Percentiles rank a stretch among this genome's conserved stretches.
These are phyloP conservation scores for Phylloporus scabripes DNA, from an alignment of 768 basidiomycete genomes.

Conservation along the genomic window DNA sequence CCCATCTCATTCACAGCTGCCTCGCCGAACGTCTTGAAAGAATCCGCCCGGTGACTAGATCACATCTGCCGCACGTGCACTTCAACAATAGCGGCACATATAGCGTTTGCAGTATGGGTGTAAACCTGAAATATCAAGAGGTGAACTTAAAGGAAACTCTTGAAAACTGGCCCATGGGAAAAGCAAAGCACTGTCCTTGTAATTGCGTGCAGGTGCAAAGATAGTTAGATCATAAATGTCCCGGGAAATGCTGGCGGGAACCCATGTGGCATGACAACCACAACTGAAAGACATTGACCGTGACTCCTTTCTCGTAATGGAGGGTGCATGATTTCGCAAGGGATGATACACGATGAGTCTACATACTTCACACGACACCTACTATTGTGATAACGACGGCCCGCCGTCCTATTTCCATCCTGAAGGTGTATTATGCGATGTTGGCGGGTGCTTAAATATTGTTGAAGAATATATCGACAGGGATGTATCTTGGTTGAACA, in stretches of 20 bases:
- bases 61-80: conserved; percentile 27
- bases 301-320: conserved; percentile 70
- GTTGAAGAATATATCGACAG: conserved; percentile 69
- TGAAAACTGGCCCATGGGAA: no score
- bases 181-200: not conserved
- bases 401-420: conserved; percentile 73
- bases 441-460: conserved; percentile 84
- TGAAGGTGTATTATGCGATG: conserved; percentile 55
- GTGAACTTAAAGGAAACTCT: no score
- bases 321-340: conserved; percentile 41
- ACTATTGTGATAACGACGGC: conserved; percentile 47
- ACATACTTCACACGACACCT: conserved; percentile 53
- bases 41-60: not conserved
- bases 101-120: conserved; percentile 48
- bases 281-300: conserved; percentile 58
- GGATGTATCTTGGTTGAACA: conserved; percentile 70
- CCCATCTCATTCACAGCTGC: not conserved
- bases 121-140: conserved; percentile 39
- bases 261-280: conserved; percentile 70
- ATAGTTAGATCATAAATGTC: not conserved
- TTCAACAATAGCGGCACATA: conserved; percentile 48
- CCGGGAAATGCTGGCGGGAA: conserved; percentile 42
- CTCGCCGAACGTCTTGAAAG: not conserved
- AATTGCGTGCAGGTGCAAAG: no score
- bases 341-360: not conserved